phyloP scores from a whole-genome alignment of 202 grass and related monocot genomes.

The Schoenoplectus tabernaemontani region DNA sequence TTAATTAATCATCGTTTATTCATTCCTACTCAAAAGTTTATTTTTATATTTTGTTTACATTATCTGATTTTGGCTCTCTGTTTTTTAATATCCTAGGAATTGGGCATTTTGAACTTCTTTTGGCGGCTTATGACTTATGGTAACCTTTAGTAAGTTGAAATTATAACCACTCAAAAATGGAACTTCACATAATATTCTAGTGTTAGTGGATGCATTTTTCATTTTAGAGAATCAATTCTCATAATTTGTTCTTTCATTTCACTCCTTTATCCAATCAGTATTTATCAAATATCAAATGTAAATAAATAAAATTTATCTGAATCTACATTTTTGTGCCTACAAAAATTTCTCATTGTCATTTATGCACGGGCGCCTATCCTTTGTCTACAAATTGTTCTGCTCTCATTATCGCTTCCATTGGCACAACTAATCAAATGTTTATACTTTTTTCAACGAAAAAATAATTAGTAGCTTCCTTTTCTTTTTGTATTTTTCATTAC shows the following conservation, averaged over 20 bases:
- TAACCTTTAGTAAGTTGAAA: neutral
- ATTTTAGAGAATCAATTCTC: neutral
- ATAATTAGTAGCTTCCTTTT: too few relatives aligned
- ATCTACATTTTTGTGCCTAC: neutral
- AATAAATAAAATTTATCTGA: neutral
- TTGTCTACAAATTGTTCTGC: too few relatives aligned
- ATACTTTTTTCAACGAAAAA: too few relatives aligned
- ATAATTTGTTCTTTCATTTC: neutral
- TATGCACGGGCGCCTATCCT: neutral
- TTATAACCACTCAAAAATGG: neutral
- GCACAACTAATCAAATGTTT: too few relatives aligned
- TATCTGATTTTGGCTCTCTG: neutral
- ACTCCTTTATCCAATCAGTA: neutral
- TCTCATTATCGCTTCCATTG: too few relatives aligned
- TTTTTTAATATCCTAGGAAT: neutral
- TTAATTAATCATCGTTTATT: neutral
- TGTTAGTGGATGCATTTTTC: neutral
- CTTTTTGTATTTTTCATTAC: too few relatives aligned
- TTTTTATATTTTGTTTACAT: neutral
- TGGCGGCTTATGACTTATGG: neutral
- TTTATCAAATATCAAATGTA: neutral
- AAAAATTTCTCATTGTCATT: neutral
- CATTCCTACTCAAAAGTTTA: neutral
- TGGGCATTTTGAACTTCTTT: slow-evolving; percentile 6
- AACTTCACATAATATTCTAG: neutral